Percentiles rank a stretch among this genome's conserved stretches.
phyloP scores from a whole-genome alignment of 2,329 filamentous ascomycete species.

The Coleophoma crateriformis region DNA sequence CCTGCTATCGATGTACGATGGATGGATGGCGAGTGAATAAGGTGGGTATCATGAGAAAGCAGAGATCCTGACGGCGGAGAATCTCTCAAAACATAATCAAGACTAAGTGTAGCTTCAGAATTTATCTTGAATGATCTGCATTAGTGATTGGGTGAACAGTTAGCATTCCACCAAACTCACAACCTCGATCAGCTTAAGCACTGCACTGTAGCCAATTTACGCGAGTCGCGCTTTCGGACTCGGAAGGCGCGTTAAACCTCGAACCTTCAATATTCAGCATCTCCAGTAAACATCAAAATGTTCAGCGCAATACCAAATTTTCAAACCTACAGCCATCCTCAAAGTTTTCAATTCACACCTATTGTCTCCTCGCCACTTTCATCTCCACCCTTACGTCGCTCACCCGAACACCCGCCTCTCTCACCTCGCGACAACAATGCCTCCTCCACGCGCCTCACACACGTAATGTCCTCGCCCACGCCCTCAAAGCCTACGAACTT shows the following conservation, averaged over 20 bases:
- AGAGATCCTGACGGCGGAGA: no score
- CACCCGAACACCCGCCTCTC: constrained; percentile 37
- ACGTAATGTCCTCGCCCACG: constrained; percentile 16
- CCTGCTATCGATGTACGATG: no score
- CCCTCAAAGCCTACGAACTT: background rate
- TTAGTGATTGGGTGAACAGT: no score
- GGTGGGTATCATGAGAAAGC: no score
- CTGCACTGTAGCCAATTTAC: background rate
- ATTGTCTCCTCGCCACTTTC: constrained; percentile 50
- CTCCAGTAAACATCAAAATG: constrained; percentile 13
- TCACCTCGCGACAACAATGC: constrained; percentile 38
- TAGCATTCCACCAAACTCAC: no score
- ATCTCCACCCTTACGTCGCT: constrained; percentile 51
- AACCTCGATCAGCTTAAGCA: no score
- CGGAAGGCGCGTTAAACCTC: background rate
- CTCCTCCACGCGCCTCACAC: constrained; percentile 30
- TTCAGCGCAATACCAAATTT: constrained; percentile 18
- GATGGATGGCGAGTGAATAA: no score
- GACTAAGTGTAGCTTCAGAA: no score
- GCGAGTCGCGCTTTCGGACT: background rate
- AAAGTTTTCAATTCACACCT: constrained; percentile 27
- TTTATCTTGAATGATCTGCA: no score
- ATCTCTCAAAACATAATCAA: no score
- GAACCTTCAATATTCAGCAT: background rate
- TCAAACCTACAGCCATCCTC: constrained; percentile 6